phyloP scores from a whole-genome alignment of 139 green algal species.

The Chlorella sp. region DNA sequence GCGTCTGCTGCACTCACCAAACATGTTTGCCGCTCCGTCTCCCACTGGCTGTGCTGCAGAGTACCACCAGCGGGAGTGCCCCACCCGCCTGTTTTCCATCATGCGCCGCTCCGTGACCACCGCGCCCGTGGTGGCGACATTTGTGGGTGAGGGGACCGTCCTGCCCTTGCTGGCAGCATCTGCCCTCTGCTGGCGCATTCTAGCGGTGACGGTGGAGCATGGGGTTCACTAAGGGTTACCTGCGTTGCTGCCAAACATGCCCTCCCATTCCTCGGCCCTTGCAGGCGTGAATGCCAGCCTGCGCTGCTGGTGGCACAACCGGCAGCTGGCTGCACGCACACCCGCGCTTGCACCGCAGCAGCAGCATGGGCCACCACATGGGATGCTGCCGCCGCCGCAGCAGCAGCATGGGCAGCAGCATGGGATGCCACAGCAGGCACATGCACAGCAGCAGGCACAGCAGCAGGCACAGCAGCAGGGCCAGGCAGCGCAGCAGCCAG shows the following conservation, averaged over 20 bases:
- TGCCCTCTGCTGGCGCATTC: background rate
- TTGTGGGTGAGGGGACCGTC: background rate
- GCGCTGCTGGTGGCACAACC: constrained; percentile 16
- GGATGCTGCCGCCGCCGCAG: background rate
- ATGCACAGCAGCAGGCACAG: background rate
- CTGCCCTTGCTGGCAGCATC: no score
- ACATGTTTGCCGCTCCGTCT: background rate
- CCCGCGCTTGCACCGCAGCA: background rate
- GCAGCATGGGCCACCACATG: background rate
- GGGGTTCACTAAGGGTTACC: no score
- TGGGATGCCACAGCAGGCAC: background rate
- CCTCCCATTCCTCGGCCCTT: background rate
- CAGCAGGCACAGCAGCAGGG: background rate
- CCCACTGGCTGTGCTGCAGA: background rate
- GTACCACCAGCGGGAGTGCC: background rate
- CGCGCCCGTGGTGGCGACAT: constrained; percentile 5
- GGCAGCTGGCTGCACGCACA: background rate
- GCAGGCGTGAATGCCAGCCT: constrained; percentile 6
- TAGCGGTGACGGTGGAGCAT: no score
- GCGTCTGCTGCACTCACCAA: background rate
- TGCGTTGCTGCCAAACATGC: background rate
- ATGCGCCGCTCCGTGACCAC: constrained; percentile 17
- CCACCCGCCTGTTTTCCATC: constrained; percentile 4
- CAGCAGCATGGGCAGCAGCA: background rate
- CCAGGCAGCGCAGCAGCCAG: background rate